Conservation (phyloP, 345 rosid species). For the Noccaea bulbosa region DNA sequence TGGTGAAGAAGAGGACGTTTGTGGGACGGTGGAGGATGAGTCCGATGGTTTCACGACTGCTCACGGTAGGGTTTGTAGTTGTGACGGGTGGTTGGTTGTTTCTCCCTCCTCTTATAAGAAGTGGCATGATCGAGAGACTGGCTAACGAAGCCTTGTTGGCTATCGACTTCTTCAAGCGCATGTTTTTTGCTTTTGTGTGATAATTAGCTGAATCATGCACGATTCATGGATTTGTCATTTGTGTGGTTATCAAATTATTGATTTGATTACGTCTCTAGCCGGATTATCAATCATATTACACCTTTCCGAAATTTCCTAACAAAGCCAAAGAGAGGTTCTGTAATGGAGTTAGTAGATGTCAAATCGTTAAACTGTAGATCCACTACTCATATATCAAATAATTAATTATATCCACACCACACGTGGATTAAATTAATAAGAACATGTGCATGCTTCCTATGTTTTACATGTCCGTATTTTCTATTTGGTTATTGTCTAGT, state of each 20-base stretch:
- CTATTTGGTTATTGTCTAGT: too few species aligned
- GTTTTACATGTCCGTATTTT: too few species aligned
- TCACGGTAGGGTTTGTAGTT: slow-evolving; percentile 49
- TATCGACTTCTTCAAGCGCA: slow-evolving; percentile 21
- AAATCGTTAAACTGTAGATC: not conserved
- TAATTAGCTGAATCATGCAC: slow-evolving; percentile 1
- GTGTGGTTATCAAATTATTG: not conserved
- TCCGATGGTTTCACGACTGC: slow-evolving; percentile 26
- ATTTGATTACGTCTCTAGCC: not conserved
- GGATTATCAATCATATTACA: not conserved
- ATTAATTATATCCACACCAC: not conserved
- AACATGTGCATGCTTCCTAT: too few species aligned
- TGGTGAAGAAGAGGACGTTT: slow-evolving; percentile 27
- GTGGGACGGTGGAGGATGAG: slow-evolving; percentile 30
- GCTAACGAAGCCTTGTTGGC: slow-evolving; percentile 33
- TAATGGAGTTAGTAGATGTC: slow-evolving; percentile 16
- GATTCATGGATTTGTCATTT: not conserved
- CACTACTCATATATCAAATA: not conserved
- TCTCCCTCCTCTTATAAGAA: slow-evolving; percentile 45
- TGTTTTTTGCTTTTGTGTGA: not conserved
- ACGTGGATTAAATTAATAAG: not conserved
- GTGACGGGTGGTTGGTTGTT: slow-evolving; percentile 50
- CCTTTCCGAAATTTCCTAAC: not conserved
- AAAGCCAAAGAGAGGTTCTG: not conserved
- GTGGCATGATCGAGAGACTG: slow-evolving; percentile 21